Evolutionary conservation across 139 green algal species (phyloP), one percentile per base, ranked within the genome.

Genomic region (Chlorella vulgaris): DNA sequence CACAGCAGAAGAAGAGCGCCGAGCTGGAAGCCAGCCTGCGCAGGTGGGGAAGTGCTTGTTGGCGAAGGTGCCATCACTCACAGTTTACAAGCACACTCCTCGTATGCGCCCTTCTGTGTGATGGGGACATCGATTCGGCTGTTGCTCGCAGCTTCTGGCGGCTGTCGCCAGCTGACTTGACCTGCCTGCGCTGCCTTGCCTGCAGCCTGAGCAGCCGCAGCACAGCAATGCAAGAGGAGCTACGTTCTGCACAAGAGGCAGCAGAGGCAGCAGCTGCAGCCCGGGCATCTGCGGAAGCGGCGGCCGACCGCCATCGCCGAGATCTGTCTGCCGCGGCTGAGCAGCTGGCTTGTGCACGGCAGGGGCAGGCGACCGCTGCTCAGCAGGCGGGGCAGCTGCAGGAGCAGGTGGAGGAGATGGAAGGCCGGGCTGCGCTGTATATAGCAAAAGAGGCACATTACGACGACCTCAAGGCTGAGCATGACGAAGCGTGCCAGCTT

Each of bases 391-490:
- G 28, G 24, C 47, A 24, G 35, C 47, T 85, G 69, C 71, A 58
- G 58, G 43, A 76, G 47, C 83, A 74, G 50, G 51, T 81, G 42
- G 77, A 50, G 40, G 71, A 84, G 60, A 36, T 73, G 42, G 78
- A 84, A 73, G 83, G 55, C 13, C 53, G 67, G 38, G 36, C 61
- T 36, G 83, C 83, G 43, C 61, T 87, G 42, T 77, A 84, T 39
- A 83, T 87, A 22, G 83, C 83, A 15, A 83, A 87, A 31, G 77
- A 84, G 83, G 66, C 66, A 1, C 67, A 79, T 29, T 80, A 84
- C 3, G 68, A 78, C 22, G 78, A 84, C 51, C 53, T 84, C 4
- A 78, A 79, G 53, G 53, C 7, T 1, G 78, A 80, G 78, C 73
- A 79, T 2, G 73, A 79, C 26, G 39, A 58, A 6, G 39, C 40